Percentiles rank a stretch among this genome's conserved stretches.
phyloP scores from a whole-genome alignment of 1,284 basidiomycete species.

The Phylloporus gajari region DNA sequence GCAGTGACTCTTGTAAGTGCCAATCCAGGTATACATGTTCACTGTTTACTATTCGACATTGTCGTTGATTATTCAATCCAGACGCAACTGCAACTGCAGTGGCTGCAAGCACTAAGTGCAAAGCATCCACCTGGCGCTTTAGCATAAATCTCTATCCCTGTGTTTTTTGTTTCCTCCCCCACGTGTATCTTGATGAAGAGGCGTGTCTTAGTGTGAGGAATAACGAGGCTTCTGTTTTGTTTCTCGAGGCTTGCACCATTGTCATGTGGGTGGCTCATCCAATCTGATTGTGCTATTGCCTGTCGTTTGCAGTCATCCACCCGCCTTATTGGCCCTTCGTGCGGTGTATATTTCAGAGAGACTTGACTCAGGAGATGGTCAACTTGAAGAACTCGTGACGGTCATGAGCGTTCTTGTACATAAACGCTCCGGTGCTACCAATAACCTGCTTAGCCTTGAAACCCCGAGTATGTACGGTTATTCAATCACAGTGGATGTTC shows the following conservation, averaged over 20 bases:
- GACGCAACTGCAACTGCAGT: constrained; percentile 12
- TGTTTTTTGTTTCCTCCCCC: background rate
- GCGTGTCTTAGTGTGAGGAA: background rate
- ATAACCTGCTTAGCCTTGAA: too few species aligned
- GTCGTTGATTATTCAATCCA: background rate
- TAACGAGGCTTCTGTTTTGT: background rate
- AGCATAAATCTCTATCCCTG: too few species aligned
- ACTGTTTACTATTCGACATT: background rate
- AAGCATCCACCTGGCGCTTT: background rate
- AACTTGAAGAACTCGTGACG: too few species aligned
- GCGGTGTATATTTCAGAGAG: too few species aligned
- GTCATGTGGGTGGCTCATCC: background rate
- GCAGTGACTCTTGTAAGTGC: constrained; percentile 21
- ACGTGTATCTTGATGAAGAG: background rate
- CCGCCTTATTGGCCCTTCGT: too few species aligned
- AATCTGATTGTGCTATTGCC: background rate
- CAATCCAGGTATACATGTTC: constrained; percentile 14
- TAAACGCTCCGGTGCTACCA: too few species aligned
- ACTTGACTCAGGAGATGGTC: too few species aligned
- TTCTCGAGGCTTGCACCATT: background rate
- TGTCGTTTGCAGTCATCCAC: too few species aligned
- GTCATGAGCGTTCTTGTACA: too few species aligned
- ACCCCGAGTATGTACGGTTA: too few species aligned
- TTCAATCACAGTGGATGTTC: too few species aligned
- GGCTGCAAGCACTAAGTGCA: constrained; percentile 16